A percentile compares a stretch with the other conserved stretches of the same genome.
Conservation (phyloP, 805 yeast species). For the Myxozyma monticola region DNA sequence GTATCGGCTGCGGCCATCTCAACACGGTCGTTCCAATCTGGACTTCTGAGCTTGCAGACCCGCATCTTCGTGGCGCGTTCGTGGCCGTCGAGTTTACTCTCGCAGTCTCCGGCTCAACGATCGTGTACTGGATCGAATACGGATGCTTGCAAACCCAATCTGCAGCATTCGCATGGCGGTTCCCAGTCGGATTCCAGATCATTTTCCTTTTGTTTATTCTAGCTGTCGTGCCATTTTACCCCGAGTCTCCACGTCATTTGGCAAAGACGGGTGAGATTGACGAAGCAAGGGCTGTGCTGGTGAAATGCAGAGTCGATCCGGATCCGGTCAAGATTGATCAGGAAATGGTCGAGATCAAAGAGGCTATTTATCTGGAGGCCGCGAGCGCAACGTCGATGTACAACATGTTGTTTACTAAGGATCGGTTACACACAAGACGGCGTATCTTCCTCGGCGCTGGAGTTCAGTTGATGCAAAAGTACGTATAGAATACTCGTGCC, state of each 20-base stretch:
- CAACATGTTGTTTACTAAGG: constrained; percentile 40
- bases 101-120: constrained; percentile 41
- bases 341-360: constrained; percentile 23
- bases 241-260: constrained; percentile 81
- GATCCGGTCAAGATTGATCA: constrained; percentile 50
- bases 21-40: constrained; percentile 53
- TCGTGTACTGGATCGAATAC: constrained; percentile 68
- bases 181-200: constrained; percentile 69
- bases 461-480: too few species aligned
- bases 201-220: constrained; percentile 62
- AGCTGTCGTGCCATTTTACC: constrained; percentile 54
- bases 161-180: constrained; percentile 55
- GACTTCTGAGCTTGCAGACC: constrained; percentile 77
- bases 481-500: too few species aligned
- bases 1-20: constrained; percentile 57
- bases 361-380: constrained; percentile 18
- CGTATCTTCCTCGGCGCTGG: constrained; percentile 47
- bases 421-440: constrained; percentile 50
- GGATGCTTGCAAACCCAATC: constrained; percentile 54
- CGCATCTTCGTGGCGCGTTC: constrained; percentile 63
- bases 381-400: background rate
- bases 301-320: constrained; percentile 85
- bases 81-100: constrained; percentile 59
- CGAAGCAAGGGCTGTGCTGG: constrained; percentile 64
- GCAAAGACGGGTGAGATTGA: constrained; percentile 68